Evolutionary conservation across 129 eudicot species (phyloP), one percentile per base, ranked within the genome.

Genomic region (Cynara cardunculus): DNA sequence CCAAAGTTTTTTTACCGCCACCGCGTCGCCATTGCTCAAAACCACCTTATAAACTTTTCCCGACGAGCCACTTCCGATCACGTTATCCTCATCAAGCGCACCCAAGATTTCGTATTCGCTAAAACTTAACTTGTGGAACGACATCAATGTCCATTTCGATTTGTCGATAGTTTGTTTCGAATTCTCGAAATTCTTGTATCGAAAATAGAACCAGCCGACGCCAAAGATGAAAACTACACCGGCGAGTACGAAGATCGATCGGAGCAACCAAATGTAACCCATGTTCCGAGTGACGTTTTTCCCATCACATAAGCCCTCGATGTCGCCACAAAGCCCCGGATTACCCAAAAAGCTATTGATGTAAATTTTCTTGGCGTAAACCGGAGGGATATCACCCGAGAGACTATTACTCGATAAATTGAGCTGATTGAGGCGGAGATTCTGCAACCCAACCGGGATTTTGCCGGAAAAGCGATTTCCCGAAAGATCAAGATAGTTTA

Each of bases 41-140:
- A 89, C 88, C 26, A 93, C 98, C 81, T 88, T 90, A 87, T 94
- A 94, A 22, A 94, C 98, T 80, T 94, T 94, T n/a, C 98, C 98
- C 0, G 98, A 94, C 1, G 94, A 83, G 2, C 98, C 98, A 18
- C 86, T 89, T 41, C 98, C 98, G 4, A 94, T 89, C 73, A 94
- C 88, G 77, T 94, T 90, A 79, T 94, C 98, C 64, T 94, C 98
- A 39, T 94, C 94, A 0, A 94, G 85, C 78, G 96, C 90, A 26
- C 88, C 97, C 82, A 94, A 73, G 25, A 94, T 90, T 69, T 94
- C 98, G 32, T 78, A 84, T 74, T 94, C 98, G 12, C 92, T 86
- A 65, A 94, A 94, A 73, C 91, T 92, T 72, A 94, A 35, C 75
- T 94, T 94, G 39, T 94, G 98, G 28, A 94, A 94, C 2, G 98